phyloP scores from a whole-genome alignment of 106 monocot genomes.

The Dendrobium chrysotoxum region DNA sequence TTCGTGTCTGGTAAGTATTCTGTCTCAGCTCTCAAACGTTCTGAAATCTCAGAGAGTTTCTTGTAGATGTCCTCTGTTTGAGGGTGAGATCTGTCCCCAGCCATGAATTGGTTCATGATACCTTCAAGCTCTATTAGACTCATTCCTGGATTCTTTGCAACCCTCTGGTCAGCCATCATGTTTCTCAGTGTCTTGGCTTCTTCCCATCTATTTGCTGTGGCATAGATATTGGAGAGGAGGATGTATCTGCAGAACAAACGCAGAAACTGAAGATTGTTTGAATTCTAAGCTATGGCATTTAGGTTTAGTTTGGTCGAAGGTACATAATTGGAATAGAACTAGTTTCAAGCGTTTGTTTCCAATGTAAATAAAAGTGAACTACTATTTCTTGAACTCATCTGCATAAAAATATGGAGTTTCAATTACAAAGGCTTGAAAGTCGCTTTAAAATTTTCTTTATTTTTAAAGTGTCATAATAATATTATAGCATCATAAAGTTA shows the following conservation, averaged over 20 bases:
- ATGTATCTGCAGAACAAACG: constrained; percentile 31
- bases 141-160: constrained; percentile 38
- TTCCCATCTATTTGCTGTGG: constrained; percentile 39
- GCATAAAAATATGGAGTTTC: too few relatives aligned
- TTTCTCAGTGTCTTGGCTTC: constrained; percentile 32
- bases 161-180: constrained; percentile 28
- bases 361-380: too few relatives aligned
- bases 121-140: constrained; percentile 48
- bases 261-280: background rate
- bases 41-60: constrained; percentile 23
- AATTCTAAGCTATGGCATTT: too few relatives aligned
- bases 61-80: constrained; percentile 15
- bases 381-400: too few relatives aligned
- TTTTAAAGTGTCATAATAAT: too few relatives aligned
- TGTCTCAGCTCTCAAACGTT: constrained; percentile 20
- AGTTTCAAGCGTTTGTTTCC: too few relatives aligned
- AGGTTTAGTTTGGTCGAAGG: too few relatives aligned
- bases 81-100: constrained; percentile 41
- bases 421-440: too few relatives aligned
- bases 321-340: too few relatives aligned
- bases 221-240: constrained; percentile 51
- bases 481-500: too few relatives aligned
- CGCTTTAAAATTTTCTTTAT: too few relatives aligned
- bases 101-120: constrained; percentile 34
- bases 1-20: constrained; percentile 30